Conservation (phyloP, 371 early-diverging fungal species). For the Circinella umbellata region DNA sequence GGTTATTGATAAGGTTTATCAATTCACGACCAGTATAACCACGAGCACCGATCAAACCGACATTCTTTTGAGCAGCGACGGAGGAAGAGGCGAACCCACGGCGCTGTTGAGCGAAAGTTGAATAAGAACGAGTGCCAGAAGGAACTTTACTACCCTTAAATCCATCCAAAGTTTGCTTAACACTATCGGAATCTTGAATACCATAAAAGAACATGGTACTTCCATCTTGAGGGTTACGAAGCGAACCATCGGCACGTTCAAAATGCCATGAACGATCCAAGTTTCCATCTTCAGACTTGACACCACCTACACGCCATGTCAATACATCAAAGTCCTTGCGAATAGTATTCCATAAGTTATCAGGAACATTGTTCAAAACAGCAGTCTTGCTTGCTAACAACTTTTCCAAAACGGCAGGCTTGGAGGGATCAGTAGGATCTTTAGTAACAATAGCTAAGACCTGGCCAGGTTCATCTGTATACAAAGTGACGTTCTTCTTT, state of each 20-base stretch:
- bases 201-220: constrained; percentile 93
- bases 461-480: constrained; percentile 88
- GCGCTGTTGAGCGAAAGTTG: constrained; percentile 48
- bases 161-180: constrained; percentile 56
- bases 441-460: constrained; percentile 81
- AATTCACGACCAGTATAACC: constrained; percentile 96
- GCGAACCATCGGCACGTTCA: constrained; percentile 91
- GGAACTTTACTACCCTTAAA: constrained; percentile 25
- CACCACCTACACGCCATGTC: constrained; percentile 44
- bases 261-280: constrained; percentile 84
- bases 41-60: constrained; percentile 96
- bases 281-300: constrained; percentile 51
- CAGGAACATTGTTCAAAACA: constrained; percentile 84
- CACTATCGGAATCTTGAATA: constrained; percentile 73
- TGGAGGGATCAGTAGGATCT: constrained; percentile 49
- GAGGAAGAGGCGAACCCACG: constrained; percentile 52
- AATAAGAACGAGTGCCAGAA: constrained; percentile 32
- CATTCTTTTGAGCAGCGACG: constrained; percentile 46
- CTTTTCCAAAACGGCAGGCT: constrained; percentile 51
- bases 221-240: constrained; percentile 60
- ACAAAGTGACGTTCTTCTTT: constrained; percentile 63
- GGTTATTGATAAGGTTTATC: constrained; percentile 85
- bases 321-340: constrained; percentile 67
- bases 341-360: constrained; percentile 86
- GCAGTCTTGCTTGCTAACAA: constrained; percentile 70